Evolutionary conservation across 2,329 filamentous ascomycete species (phyloP).

Genomic region (Alternaria brassicicola): DNA sequence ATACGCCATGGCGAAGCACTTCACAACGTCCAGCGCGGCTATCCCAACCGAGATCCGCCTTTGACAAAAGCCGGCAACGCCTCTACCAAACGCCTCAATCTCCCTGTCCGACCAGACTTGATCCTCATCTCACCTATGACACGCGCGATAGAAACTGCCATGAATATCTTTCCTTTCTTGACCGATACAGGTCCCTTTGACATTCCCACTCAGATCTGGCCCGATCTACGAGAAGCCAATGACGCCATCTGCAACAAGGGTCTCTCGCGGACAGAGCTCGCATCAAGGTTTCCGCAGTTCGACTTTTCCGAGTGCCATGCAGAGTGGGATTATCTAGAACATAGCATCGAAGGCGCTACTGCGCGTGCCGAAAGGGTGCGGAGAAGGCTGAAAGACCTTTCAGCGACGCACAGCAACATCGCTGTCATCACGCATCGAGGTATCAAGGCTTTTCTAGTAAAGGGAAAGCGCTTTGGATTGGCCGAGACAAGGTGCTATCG

Average conservation of each 20-base stretch:
- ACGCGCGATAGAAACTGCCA: slow-evolving; percentile 31
- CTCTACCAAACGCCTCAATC: slow-evolving; percentile 16
- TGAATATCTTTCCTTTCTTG: slow-evolving; percentile 26
- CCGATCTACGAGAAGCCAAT: slow-evolving; percentile 28
- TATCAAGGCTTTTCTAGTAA: slow-evolving; percentile 25
- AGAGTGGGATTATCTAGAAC: slow-evolving; percentile 24
- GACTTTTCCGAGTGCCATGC: slow-evolving; percentile 22
- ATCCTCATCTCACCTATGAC: slow-evolving; percentile 35
- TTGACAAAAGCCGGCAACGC: slow-evolving; percentile 21
- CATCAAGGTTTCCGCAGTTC: slow-evolving; percentile 19
- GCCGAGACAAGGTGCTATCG: slow-evolving; percentile 24
- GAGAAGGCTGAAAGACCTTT: slow-evolving; percentile 15
- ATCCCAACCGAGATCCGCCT: slow-evolving; percentile 26
- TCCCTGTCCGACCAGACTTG: slow-evolving; percentile 17
- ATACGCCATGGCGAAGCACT: slow-evolving; percentile 29
- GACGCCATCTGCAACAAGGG: slow-evolving; percentile 27
- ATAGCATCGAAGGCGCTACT: slow-evolving; percentile 14
- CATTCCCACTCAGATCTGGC: slow-evolving; percentile 26
- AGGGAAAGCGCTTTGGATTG: slow-evolving; percentile 21
- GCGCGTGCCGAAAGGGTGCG: slow-evolving; percentile 24
- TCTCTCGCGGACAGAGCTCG: slow-evolving; percentile 15
- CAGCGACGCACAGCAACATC: slow-evolving; percentile 16
- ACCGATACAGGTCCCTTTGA: background rate
- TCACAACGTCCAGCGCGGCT: slow-evolving; percentile 26
- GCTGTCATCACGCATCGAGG: slow-evolving; percentile 28